Base-by-base conservation (phyloP, 208 protist genomes). In the Leishmania gerbilli region DNA sequence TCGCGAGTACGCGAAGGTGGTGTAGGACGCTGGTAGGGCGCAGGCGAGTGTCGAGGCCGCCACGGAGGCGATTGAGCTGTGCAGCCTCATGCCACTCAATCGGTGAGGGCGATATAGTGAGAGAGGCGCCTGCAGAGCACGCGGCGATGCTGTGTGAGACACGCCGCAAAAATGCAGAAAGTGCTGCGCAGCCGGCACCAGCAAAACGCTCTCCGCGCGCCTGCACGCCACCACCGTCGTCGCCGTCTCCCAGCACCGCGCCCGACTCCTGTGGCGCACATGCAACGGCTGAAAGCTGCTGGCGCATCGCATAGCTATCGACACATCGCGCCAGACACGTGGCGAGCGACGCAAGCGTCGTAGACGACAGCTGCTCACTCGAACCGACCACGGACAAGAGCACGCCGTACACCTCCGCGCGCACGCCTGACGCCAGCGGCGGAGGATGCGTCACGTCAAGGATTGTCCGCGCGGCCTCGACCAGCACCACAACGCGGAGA, bases 341-440 rank as follows among this genome's bases (percentile, higher is more conserved):
- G 27, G 86, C 79, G 37, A 95, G 81, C 1, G 84, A 76, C 13
- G 82, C 91, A 34, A 95, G 77, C 19, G 82, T 82, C 13, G 79
- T 65, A 27, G 72, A 88, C 34, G 88, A 80, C 13, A 95, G 86
- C 75, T 91, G 88, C 80, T 95, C 91, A 64, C 81, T 88, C 53
- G 82, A 89, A 9, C 86, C 79, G n/a, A 95, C 65, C 40, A 86
- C 86, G 17, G 84, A 81, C 24, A 95, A 82, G n/a, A 87, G 62
- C 42, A 92, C 79, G 21, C 76, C 40, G 82, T 92, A 95, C 34
- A 91, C 40, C 76, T 80, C 80, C 3, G 76, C 60, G 15, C 84
- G 82, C 49, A 83, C 82, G 4, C 56, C 58, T 24, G 76, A 83
- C 15, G 80, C 74, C 34, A 83, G 58, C 3, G 74, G 8, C 2